Base-by-base conservation (phyloP, 768 basidiomycete genomes). In the Mycena haematopus region DNA sequence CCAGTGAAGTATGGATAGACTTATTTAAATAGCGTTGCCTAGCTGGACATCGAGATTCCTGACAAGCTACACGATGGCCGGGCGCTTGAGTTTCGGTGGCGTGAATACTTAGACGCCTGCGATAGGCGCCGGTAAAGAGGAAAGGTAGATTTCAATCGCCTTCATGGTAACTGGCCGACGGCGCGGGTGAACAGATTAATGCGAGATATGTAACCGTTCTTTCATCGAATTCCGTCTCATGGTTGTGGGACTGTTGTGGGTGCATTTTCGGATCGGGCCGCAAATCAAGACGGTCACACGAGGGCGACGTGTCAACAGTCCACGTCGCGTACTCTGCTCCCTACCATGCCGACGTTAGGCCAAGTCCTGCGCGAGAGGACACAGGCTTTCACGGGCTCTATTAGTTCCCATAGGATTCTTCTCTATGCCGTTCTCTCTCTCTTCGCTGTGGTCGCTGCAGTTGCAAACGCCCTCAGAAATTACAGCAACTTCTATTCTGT, bases 401-500 rank as follows among this genome's bases (percentile, higher is more conserved):
- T 91, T 42, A 84, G 82, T 68, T 78, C 86, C 15, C 87, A 90
- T 73, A 80, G 90, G 56, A 75, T 95, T 54, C 73, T 89, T 27
- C 72, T 92, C 47, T 97, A 98, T 71, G 79, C 82, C 33, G 58
- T 86, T 14, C 69, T 89, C 59, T 95, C 94, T 29, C 77, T 86
- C 51, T 65, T 86, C 27, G 86, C 92, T 0, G 87, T 95, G 42
- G 84, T 83, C 0, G 86, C 84, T 21, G 90, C 92, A 27, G 82
- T 98, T 63, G 76, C 83, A 52, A 93, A 91, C 75, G 95, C 95
- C 13, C 83, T 95, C 71, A 84, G 87, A 70, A 88, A 84, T 56
- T 84, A 96, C 69, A 89, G 88, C 70, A 97, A 95, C 79, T 98
- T 98, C 78, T 99, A 96, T 74, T 90, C 95, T 17, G 90, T 96